These are phyloP conservation scores for Rutstroemia sp. DNA, from an alignment of 2,329 filamentous ascomycete genomes.

Conservation along the genomic window DNA sequence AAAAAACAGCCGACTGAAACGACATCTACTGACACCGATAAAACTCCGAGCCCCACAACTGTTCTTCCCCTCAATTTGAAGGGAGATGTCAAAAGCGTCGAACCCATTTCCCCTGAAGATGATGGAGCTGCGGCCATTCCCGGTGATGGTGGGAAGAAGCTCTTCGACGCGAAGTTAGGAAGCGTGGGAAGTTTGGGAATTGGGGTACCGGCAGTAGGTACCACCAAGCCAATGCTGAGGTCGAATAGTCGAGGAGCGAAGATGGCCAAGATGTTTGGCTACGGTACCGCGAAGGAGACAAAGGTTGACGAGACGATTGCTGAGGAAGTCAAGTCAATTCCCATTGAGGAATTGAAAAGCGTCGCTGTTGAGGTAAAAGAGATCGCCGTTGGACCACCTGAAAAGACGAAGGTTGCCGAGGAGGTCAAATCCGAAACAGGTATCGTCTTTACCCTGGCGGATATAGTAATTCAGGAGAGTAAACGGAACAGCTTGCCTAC, in stretches of 20 bases:
- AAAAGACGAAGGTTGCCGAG: no score
- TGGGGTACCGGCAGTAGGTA: neutral
- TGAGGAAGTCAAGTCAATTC: neutral
- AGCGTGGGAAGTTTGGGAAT: conserved; percentile 5
- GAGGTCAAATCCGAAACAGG: no score
- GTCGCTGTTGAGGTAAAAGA: neutral
- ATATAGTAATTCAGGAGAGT: no score
- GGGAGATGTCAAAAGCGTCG: neutral
- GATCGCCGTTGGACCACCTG: neutral
- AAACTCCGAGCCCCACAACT: neutral
- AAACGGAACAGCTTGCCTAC: no score
- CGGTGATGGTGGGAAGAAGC: neutral
- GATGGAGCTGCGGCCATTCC: neutral
- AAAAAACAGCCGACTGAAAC: conserved; percentile 11
- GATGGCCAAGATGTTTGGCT: conserved; percentile 19
- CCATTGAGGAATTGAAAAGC: neutral
- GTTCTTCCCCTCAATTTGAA: neutral
- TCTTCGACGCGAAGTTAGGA: neutral
- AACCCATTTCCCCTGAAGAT: neutral
- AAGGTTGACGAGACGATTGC: neutral
- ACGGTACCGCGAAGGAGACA: conserved; percentile 6
- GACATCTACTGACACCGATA: neutral
- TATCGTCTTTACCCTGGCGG: no score
- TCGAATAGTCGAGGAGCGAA: conserved; percentile 14
- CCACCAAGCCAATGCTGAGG: conserved; percentile 3